Conservation (phyloP, 306 rosid genomes). For the Acacia crassicarpa region DNA sequence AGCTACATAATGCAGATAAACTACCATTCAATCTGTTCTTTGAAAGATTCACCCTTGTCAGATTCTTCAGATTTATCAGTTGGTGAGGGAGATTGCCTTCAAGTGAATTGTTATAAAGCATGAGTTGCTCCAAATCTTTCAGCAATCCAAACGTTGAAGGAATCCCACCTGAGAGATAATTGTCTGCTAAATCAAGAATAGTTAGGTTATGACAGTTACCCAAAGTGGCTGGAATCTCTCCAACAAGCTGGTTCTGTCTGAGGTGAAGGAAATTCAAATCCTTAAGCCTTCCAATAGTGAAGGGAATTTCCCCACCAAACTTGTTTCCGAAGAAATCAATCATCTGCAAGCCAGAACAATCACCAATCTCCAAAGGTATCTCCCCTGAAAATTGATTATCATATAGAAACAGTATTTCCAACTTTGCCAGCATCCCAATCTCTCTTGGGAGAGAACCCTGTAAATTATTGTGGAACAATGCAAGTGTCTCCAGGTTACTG, state of each 20-base stretch:
- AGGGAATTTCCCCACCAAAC: constrained; percentile 71
- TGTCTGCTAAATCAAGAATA: constrained; percentile 82
- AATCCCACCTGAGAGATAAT: constrained; percentile 68
- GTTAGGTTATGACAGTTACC: constrained; percentile 73
- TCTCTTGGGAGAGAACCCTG: constrained; percentile 70
- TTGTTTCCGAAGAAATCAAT: constrained; percentile 82
- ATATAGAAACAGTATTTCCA: constrained; percentile 75
- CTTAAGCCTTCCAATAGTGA: constrained; percentile 72
- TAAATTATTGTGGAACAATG: constrained; percentile 77
- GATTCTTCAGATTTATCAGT: constrained; percentile 54
- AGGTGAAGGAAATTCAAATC: constrained; percentile 81
- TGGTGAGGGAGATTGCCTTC: constrained; percentile 85
- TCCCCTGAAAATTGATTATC: constrained; percentile 73
- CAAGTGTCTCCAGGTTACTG: constrained; percentile 55
- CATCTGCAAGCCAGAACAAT: constrained; percentile 81
- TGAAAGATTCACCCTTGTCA: constrained; percentile 86
- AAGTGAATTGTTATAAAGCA: constrained; percentile 95
- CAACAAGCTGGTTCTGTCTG: constrained; percentile 83
- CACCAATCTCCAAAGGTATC: constrained; percentile 85
- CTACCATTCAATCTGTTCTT: constrained; percentile 80
- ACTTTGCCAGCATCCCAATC: constrained; percentile 82
- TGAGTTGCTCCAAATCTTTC: constrained; percentile 58
- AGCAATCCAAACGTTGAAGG: constrained; percentile 70
- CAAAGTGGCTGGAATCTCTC: constrained; percentile 77
- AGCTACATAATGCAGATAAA: constrained; percentile 62